These are phyloP conservation scores for Leucogyrophana mollusca DNA, from an alignment of 768 basidiomycete species.

Conservation along the genomic window DNA sequence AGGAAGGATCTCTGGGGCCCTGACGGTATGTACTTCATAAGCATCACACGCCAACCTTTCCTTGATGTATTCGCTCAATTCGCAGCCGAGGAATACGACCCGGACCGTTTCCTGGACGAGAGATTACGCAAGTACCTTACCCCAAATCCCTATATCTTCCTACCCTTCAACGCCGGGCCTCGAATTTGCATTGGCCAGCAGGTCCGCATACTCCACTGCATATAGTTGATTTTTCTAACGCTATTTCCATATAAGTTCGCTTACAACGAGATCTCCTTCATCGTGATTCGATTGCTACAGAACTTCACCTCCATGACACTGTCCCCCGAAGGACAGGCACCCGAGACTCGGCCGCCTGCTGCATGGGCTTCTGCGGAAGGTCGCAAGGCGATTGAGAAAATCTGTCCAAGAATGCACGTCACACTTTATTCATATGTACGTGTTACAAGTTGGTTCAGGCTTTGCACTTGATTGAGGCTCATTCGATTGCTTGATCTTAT, in stretches of 20 bases:
- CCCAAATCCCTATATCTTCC: constrained; percentile 68
- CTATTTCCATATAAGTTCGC: no score
- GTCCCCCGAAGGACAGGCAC: constrained; percentile 44
- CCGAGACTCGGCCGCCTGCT: constrained; percentile 43
- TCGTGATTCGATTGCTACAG: constrained; percentile 63
- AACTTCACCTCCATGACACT: constrained; percentile 49
- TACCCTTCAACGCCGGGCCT: constrained; percentile 60
- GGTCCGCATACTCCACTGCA: no score
- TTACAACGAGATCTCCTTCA: constrained; percentile 61
- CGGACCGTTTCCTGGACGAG: constrained; percentile 68
- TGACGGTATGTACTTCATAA: no score
- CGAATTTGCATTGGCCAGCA: constrained; percentile 63
- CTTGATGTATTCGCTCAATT: background rate
- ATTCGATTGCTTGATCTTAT: constrained; percentile 1
- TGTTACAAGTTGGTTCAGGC: background rate
- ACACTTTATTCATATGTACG: constrained; percentile 52
- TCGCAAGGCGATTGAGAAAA: constrained; percentile 47
- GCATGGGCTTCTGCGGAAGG: constrained; percentile 46
- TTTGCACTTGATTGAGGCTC: constrained; percentile 2
- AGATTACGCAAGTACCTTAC: constrained; percentile 60
- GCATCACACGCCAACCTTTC: constrained; percentile 5
- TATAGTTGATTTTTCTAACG: background rate
- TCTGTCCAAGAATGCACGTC: constrained; percentile 52
- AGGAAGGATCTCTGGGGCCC: constrained; percentile 70
- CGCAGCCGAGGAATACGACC: constrained; percentile 65